Conservation (phyloP, 306 rosid species). For the barrel medic (Medicago truncatula) region MtrunA17r5.0-ANR NC_053044.1:26751001-26751500, state of each 20-base stretch:
- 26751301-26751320: not conserved
- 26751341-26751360: not conserved
- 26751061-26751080: not conserved
- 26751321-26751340: not conserved
- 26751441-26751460: not conserved
- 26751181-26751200: too few relatives aligned
- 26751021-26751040: too few relatives aligned
- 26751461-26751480: too few relatives aligned
- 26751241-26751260: not conserved
- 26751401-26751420: not conserved
- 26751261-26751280: not conserved
- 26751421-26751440: not conserved
- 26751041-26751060: too few relatives aligned
- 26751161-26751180: not conserved
- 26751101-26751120: not conserved
- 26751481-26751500: not conserved
- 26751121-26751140: constrained; percentile 20
- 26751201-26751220: not conserved
- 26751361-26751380: not conserved
- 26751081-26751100: too few relatives aligned
- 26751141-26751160: constrained; percentile 26
- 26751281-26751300: not conserved
- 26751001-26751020: too few relatives aligned
- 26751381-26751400: constrained; percentile 3
- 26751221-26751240: not conserved